These are phyloP conservation scores for Psilocybe cyanescens DNA, from an alignment of 768 basidiomycete genomes.

Conservation along the genomic window DNA sequence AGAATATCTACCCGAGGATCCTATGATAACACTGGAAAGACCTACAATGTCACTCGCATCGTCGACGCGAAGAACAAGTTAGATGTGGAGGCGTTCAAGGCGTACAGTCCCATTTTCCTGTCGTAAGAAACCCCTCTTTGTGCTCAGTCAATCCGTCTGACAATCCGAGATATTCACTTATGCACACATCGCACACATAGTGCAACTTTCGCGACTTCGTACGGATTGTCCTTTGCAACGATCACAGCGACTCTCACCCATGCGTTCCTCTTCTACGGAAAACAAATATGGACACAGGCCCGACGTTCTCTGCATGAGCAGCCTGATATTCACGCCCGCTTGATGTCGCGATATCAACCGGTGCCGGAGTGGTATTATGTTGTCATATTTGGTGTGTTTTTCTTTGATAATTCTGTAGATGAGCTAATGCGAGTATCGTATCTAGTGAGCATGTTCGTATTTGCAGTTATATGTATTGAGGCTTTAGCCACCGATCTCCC, in stretches of 20 bases:
- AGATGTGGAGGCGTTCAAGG: conserved; percentile 50
- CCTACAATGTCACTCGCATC: conserved; percentile 59
- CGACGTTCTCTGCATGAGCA: conserved; percentile 73
- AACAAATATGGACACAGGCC: conserved; percentile 72
- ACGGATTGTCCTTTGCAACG: conserved; percentile 75
- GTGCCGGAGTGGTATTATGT: conserved; percentile 89
- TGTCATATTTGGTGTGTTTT: conserved; percentile 4
- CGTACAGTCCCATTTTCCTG: conserved; percentile 62
- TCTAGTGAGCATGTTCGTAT: conserved; percentile 63
- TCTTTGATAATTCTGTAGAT: not conserved
- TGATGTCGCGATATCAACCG: conserved; percentile 73
- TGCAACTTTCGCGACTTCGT: conserved; percentile 63
- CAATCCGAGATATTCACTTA: too few relatives aligned
- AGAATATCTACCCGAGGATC: conserved; percentile 58
- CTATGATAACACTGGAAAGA: conserved; percentile 58
- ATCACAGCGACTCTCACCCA: conserved; percentile 75
- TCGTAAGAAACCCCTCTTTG: conserved; percentile 37
- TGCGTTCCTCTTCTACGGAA: conserved; percentile 69
- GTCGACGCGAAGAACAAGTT: conserved; percentile 51
- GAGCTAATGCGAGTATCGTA: too few relatives aligned
- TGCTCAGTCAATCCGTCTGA: not conserved
- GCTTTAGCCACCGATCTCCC: conserved; percentile 54
- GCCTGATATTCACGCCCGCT: conserved; percentile 78
- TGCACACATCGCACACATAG: not conserved
- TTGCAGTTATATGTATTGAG: conserved; percentile 67